Evolutionary conservation across 768 basidiomycete species (phyloP).

Genomic region (Rhizopogon rudus): DNA sequence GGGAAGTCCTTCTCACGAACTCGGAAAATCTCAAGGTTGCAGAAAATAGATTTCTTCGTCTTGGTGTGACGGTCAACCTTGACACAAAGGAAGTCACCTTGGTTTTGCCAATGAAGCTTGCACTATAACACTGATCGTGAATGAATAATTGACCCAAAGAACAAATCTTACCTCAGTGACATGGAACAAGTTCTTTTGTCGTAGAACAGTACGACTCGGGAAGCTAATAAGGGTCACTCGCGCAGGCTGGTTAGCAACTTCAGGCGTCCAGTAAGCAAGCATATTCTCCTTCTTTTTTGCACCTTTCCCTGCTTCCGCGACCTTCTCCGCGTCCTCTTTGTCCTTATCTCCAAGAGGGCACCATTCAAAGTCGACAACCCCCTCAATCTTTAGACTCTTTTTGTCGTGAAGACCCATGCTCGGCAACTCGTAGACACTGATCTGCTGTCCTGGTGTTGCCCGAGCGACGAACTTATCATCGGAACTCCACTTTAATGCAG

Average conservation of each 20-base stretch:
- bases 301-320: conserved; percentile 36
- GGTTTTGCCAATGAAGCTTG: conserved; percentile 97
- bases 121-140: conserved; percentile 49
- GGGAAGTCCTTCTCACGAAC: conserved; percentile 97
- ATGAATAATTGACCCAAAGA: conserved; percentile 1
- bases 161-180: conserved; percentile 78
- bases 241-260: conserved; percentile 94
- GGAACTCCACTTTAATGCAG: conserved; percentile 93
- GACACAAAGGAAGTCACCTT: conserved; percentile 97
- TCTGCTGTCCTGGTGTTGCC: conserved; percentile 85
- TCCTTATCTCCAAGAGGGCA: conserved; percentile 91
- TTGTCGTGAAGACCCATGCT: conserved; percentile 92
- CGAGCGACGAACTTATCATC: conserved; percentile 95
- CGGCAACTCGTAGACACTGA: conserved; percentile 95
- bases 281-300: conserved; percentile 84
- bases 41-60: conserved; percentile 97
- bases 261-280: conserved; percentile 97
- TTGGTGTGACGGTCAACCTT: conserved; percentile 99
- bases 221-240: conserved; percentile 91
- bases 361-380: conserved; percentile 98
- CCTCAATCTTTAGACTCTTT: conserved; percentile 96
- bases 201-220: conserved; percentile 76
- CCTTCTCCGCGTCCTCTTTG: conserved; percentile 57
- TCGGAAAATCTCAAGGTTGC: conserved; percentile 97
- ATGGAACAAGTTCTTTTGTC: conserved; percentile 97